phyloP scores from a whole-genome alignment of 768 basidiomycete species.

The Tulasnella sp. region DNA sequence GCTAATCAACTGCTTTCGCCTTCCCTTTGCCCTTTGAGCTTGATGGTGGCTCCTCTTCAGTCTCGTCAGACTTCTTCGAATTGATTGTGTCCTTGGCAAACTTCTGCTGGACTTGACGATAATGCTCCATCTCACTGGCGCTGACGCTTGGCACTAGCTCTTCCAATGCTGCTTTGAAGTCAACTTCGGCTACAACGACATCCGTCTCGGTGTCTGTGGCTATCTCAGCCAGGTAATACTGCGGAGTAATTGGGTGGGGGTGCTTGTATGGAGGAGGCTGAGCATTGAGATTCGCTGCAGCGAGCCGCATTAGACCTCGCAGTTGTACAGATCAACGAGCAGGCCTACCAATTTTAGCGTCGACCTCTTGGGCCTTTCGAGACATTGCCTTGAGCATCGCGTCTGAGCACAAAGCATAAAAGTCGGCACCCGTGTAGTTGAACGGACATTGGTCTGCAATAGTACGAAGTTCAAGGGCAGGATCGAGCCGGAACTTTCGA shows the following conservation, averaged over 20 bases:
- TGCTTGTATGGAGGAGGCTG: conserved; percentile 39
- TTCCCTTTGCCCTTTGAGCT: conserved; percentile 18
- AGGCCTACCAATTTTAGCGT: conserved; percentile 57
- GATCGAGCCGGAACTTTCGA: conserved; percentile 78
- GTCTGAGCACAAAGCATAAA: conserved; percentile 95
- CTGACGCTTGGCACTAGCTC: conserved; percentile 77
- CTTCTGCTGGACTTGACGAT: conserved; percentile 57
- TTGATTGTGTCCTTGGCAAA: conserved; percentile 45
- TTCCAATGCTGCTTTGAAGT: conserved; percentile 67
- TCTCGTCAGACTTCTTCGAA: conserved; percentile 11
- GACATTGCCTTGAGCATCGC: conserved; percentile 95
- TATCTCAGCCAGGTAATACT: conserved; percentile 83
- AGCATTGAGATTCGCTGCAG: conserved; percentile 39
- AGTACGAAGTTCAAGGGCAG: conserved; percentile 49
- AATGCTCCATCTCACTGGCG: conserved; percentile 77
- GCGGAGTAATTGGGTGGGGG: conserved; percentile 69
- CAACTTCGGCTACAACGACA: conserved; percentile 63
- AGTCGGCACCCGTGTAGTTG: conserved; percentile 95
- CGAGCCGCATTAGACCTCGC: conserved; percentile 13
- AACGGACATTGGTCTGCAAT: conserved; percentile 76
- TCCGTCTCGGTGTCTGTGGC: conserved; percentile 60
- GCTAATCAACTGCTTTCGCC: conserved; percentile 12
- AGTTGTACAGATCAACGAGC: background rate
- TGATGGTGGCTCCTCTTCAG: background rate
- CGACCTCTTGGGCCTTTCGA: conserved; percentile 71